Conservation (phyloP, 148 eudicot species). For the Camellia sinensis region DNA sequence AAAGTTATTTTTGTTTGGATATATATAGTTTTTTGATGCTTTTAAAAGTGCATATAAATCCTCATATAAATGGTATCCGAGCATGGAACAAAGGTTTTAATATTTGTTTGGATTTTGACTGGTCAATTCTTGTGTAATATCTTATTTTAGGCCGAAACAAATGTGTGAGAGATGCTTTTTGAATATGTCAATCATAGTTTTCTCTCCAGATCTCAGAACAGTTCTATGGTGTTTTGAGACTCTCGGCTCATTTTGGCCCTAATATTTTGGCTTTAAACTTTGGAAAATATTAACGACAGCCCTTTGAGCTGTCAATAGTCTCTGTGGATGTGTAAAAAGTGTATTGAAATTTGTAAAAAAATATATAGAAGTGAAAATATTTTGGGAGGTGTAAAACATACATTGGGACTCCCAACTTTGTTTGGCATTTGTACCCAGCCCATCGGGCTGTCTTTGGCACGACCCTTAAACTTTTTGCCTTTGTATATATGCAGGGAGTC, state of each 20-base stretch:
- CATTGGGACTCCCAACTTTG: too few relatives aligned
- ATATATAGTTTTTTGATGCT: background rate
- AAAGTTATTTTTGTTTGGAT: background rate
- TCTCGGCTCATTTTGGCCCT: background rate
- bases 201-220: background rate
- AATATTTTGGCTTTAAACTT: slow-evolving; percentile 17
- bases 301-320: too few relatives aligned
- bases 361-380: too few relatives aligned
- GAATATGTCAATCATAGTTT: slow-evolving; percentile 4
- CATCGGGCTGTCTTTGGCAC: too few relatives aligned
- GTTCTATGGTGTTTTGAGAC: background rate
- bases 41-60: background rate
- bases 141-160: background rate
- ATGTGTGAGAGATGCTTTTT: background rate
- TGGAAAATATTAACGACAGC: background rate
- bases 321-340: too few relatives aligned
- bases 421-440: too few relatives aligned
- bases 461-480: background rate
- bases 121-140: background rate
- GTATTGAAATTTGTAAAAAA: too few relatives aligned
- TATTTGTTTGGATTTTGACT: background rate
- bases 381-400: too few relatives aligned
- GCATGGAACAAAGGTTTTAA: background rate
- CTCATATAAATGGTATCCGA: too few relatives aligned
- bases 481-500: slow-evolving; percentile 44